These are phyloP conservation scores for Dittrichia graveolens DNA, from an alignment of 129 eudicot species.

Conservation along the genomic window DNA sequence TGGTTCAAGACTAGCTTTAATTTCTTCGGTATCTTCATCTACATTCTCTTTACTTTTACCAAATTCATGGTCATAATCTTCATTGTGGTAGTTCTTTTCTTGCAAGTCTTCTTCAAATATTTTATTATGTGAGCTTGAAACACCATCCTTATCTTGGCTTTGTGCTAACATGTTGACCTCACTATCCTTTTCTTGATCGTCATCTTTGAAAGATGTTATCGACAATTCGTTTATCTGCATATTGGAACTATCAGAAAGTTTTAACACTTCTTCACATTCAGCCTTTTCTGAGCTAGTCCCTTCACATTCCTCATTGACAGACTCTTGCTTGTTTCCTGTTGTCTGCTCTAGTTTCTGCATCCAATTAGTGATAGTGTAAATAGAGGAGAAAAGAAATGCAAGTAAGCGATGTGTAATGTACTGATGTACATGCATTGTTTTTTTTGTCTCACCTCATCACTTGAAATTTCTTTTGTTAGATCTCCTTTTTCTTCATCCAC, in stretches of 20 bases:
- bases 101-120: neutral
- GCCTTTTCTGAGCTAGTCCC: conserved; percentile 23
- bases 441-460: conserved; percentile 36
- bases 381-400: conserved; percentile 7
- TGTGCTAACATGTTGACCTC: conserved; percentile 13
- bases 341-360: conserved; percentile 21
- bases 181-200: conserved; percentile 1
- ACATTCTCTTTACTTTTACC: neutral
- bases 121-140: neutral
- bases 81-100: neutral
- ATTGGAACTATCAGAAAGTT: neutral
- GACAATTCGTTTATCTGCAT: neutral
- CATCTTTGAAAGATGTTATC: neutral
- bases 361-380: neutral
- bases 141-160: neutral
- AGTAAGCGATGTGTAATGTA: neutral
- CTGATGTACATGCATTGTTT: neutral
- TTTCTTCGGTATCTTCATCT: conserved; percentile 33
- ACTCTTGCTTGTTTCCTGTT: conserved; percentile 22
- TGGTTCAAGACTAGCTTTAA: conserved; percentile 17
- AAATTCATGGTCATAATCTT: neutral
- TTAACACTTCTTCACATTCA: conserved; percentile 1
- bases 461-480: conserved; percentile 19
- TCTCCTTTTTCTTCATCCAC: conserved; percentile 28
- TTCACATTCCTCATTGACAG: conserved; percentile 21